Evolutionary conservation across 83 land plant genomes (phyloP).

Genomic region (Larix sibirica): DNA sequence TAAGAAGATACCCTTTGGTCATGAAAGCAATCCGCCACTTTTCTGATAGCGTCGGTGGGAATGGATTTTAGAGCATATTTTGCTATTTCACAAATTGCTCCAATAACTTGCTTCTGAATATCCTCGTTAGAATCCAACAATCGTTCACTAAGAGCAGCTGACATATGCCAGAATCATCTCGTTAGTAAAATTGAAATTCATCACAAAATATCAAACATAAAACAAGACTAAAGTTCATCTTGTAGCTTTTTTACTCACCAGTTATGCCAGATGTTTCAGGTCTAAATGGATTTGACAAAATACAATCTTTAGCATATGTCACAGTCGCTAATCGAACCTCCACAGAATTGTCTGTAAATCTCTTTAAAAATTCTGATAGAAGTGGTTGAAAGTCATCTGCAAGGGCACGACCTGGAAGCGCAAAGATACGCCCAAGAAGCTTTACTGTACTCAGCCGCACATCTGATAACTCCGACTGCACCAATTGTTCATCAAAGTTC

Average conservation of each 20-base stretch:
- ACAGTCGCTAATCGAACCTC: conserved; percentile 40
- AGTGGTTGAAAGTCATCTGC: conserved; percentile 41
- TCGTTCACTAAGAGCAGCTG: conserved; percentile 38
- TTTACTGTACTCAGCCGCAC: conserved; percentile 42
- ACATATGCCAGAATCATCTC: neutral
- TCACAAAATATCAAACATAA: neutral
- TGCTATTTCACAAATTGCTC: conserved; percentile 36
- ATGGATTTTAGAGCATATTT: conserved; percentile 24
- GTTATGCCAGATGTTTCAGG: conserved; percentile 29
- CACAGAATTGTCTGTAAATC: conserved; percentile 39
- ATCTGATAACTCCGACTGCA: conserved; percentile 10
- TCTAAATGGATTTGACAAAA: conserved; percentile 37
- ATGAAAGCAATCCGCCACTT: conserved; percentile 43
- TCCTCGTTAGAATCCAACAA: conserved; percentile 41
- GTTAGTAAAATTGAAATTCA: neutral
- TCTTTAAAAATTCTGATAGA: conserved; percentile 44
- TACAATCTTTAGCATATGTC: conserved; percentile 27
- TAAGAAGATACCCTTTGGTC: conserved; percentile 30
- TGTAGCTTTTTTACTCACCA: conserved; percentile 19
- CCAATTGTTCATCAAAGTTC: neutral
- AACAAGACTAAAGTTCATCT: neutral
- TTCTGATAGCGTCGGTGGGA: conserved; percentile 21
- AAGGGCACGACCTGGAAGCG: conserved; percentile 30
- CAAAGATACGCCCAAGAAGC: conserved; percentile 43
- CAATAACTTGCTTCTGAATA: conserved; percentile 34